phyloP scores from a whole-genome alignment of 2,329 filamentous ascomycete species.

The Rhinocladiella similis region DNA sequence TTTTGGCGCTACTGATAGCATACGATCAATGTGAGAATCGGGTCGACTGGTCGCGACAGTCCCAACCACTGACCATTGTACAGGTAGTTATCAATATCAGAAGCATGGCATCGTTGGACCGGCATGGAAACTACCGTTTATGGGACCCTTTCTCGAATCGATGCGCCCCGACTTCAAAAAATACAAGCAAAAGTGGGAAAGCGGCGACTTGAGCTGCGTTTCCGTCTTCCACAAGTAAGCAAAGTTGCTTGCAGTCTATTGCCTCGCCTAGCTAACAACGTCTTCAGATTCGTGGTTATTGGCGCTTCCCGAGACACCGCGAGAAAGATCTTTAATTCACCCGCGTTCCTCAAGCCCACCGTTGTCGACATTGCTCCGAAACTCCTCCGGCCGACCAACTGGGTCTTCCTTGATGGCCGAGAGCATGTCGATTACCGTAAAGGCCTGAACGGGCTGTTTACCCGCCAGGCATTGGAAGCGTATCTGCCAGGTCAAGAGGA shows the following conservation, averaged over 20 bases:
- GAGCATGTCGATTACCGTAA: conserved; percentile 96
- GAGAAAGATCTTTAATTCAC: conserved; percentile 95
- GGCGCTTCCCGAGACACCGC: conserved; percentile 93
- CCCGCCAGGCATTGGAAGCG: conserved; percentile 77
- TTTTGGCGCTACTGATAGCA: conserved; percentile 69
- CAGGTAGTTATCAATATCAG: conserved; percentile 72
- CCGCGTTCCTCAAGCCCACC: conserved; percentile 87
- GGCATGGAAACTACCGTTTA: conserved; percentile 75
- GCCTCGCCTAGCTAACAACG: background rate
- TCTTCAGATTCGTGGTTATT: conserved; percentile 85
- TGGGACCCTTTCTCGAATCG: conserved; percentile 93
- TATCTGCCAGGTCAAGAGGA: conserved; percentile 93
- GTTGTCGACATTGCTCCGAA: conserved; percentile 94
- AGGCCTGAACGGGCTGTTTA: conserved; percentile 92
- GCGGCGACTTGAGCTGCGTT: conserved; percentile 89
- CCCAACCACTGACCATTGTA: conserved; percentile 20
- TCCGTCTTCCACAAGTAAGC: conserved; percentile 97
- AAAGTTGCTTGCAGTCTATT: background rate
- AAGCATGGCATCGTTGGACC: conserved; percentile 78
- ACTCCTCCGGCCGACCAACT: conserved; percentile 87
- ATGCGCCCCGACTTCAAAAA: conserved; percentile 88
- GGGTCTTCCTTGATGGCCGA: conserved; percentile 96
- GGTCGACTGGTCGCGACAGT: background rate
- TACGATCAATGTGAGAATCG: conserved; percentile 81
- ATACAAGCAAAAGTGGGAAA: conserved; percentile 90